phyloP scores from a whole-genome alignment of 805 yeast species.

The Ogataea parapolymorpha region DNA sequence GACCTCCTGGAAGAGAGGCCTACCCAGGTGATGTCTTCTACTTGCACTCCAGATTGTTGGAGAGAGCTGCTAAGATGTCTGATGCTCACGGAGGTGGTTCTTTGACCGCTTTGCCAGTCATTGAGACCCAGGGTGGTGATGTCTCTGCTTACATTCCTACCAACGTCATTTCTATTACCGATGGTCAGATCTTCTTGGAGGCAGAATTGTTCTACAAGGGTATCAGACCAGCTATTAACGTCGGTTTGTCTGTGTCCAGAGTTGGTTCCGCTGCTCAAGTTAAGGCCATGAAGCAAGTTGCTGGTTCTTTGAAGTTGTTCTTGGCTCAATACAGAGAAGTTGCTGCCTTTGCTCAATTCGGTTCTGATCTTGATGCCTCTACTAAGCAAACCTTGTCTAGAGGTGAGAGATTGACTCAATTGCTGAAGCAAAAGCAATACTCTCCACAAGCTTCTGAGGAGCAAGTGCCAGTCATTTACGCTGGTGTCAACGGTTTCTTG shows the following conservation, averaged over 20 bases:
- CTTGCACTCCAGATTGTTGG: conserved; percentile 91
- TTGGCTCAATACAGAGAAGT: conserved; percentile 99
- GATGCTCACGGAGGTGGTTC: conserved; percentile 89
- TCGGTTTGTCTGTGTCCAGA: conserved; percentile 99
- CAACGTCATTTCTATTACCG: conserved; percentile 95
- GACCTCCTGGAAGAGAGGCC: conserved; percentile 97
- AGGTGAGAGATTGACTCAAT: conserved; percentile 99
- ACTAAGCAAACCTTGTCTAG: conserved; percentile 98
- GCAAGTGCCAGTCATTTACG: conserved; percentile 97
- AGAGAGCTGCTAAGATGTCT: conserved; percentile 97
- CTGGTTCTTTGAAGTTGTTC: conserved; percentile 99
- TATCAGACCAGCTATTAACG: conserved; percentile 99
- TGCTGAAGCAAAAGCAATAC: conserved; percentile 97
- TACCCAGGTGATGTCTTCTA: conserved; percentile 97
- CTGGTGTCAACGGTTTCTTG: conserved; percentile 99
- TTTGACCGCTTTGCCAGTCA: conserved; percentile 92
- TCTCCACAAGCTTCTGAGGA: conserved; percentile 97
- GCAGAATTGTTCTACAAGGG: conserved; percentile 99
- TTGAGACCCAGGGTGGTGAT: conserved; percentile 99
- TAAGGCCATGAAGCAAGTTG: conserved; percentile 99
- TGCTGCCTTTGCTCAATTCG: conserved; percentile 99
- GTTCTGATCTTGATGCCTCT: conserved; percentile 99
- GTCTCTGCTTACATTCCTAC: conserved; percentile 97
- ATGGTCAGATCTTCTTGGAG: conserved; percentile 98
- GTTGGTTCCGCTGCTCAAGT: conserved; percentile 99